phyloP scores from a whole-genome alignment of 2,329 filamentous ascomycete species.

The Hypoxylon sp. region DNA sequence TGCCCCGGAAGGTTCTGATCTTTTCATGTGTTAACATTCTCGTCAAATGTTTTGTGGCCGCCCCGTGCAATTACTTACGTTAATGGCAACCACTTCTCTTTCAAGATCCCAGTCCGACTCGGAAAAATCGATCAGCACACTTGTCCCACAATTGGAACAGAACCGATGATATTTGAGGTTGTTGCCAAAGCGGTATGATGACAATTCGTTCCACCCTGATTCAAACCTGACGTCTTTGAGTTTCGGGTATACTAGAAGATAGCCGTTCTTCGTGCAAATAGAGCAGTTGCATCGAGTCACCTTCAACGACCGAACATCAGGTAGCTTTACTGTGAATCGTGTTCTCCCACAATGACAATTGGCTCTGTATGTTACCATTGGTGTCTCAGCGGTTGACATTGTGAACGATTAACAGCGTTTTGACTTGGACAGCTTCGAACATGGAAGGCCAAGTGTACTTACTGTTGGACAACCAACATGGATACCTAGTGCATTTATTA shows the following conservation, averaged over 20 bases:
- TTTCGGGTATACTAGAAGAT: constrained; percentile 7
- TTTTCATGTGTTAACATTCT: neutral
- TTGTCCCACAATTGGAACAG: constrained; percentile 10
- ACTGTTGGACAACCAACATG: neutral
- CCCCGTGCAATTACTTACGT: neutral
- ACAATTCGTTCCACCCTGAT: constrained; percentile 5
- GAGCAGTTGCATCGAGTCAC: constrained; percentile 10
- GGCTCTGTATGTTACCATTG: constrained; percentile 1
- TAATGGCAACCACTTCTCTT: constrained; percentile 4
- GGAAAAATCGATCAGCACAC: constrained; percentile 6
- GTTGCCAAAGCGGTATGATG: constrained; percentile 11
- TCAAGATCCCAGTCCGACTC: constrained; percentile 8
- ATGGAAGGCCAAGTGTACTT: neutral
- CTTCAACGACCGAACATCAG: constrained; percentile 2
- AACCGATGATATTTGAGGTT: constrained; percentile 4
- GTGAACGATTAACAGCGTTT: neutral
- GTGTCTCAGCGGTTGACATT: neutral
- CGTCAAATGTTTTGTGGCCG: neutral
- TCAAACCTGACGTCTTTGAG: constrained; percentile 2
- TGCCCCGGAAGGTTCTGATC: constrained; percentile 1
- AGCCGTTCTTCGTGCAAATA: constrained; percentile 8
- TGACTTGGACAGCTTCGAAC: neutral
- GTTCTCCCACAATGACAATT: constrained; percentile 4
- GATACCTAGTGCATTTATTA: too few relatives aligned
- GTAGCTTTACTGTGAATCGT: constrained; percentile 1